These are phyloP conservation scores for Candida cerambycidarum DNA, from an alignment of 805 yeast genomes.

Conservation along the genomic window DNA sequence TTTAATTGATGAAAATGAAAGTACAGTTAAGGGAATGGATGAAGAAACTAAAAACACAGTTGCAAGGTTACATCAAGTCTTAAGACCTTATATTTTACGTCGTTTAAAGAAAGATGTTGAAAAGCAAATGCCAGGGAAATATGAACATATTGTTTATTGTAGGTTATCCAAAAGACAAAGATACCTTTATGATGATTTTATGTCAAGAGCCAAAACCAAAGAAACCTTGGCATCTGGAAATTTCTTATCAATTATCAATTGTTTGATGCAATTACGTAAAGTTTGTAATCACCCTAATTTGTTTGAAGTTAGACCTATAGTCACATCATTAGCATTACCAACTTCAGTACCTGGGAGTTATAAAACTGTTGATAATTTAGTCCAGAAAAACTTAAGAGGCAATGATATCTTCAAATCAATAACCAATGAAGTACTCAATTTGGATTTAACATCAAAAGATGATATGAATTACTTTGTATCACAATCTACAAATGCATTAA, in stretches of 20 bases:
- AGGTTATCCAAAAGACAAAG: constrained; percentile 90
- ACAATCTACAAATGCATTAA: constrained; percentile 41
- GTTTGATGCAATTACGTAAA: constrained; percentile 95
- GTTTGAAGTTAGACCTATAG: constrained; percentile 92
- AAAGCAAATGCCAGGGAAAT: constrained; percentile 97
- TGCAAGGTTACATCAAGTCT: constrained; percentile 83
- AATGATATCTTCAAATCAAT: constrained; percentile 2
- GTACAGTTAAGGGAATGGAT: constrained; percentile 46
- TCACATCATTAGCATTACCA: constrained; percentile 82
- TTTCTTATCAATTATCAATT: constrained; percentile 90
- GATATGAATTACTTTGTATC: constrained; percentile 46
- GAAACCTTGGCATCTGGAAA: constrained; percentile 94
- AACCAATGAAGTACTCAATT: constrained; percentile 59
- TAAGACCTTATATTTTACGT: constrained; percentile 88
- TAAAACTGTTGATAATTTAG: constrained; percentile 38
- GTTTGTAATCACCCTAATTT: constrained; percentile 96
- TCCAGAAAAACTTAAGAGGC: constrained; percentile 18
- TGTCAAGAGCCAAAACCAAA: constrained; percentile 93
- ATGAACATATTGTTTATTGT: constrained; percentile 93
- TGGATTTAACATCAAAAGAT: constrained; percentile 52
- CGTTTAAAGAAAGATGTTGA: constrained; percentile 95
- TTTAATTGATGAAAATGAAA: constrained; percentile 39
- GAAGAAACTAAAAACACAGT: constrained; percentile 84
- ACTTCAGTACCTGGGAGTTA: constrained; percentile 58
- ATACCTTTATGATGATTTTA: constrained; percentile 89